These are phyloP conservation scores for Acrasis kona DNA, from an alignment of 78 protist species.

Conservation along the genomic window DNA sequence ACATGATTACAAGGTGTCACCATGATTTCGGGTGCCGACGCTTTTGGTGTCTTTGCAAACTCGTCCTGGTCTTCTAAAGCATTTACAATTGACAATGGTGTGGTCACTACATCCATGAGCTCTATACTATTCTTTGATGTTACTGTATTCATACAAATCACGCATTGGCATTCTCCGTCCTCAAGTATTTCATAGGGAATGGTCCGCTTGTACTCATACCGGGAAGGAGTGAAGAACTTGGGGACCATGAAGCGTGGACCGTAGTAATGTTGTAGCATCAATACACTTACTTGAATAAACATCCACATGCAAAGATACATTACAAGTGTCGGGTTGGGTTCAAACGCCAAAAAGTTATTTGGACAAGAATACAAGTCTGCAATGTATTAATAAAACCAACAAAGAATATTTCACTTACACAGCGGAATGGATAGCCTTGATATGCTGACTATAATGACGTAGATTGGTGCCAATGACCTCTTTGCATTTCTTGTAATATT, in stretches of 20 bases:
- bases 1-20: constrained; percentile 67
- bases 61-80: not conserved
- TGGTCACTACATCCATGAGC: too few species aligned
- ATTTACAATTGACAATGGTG: too few species aligned
- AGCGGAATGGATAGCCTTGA: constrained; percentile 33
- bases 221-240: constrained; percentile 18
- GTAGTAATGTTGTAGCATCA: constrained; percentile 32
- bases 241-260: constrained; percentile 72
- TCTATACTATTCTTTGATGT: not conserved
- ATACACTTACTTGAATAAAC: constrained; percentile 19
- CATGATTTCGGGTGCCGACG: constrained; percentile 2
- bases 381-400: not conserved
- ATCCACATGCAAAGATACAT: constrained; percentile 24
- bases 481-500: not conserved
- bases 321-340: constrained; percentile 21
- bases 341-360: constrained; percentile 24
- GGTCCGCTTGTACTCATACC: not conserved
- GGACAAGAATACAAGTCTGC: constrained; percentile 59
- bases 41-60: not conserved
- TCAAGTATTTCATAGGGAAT: not conserved
- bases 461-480: not conserved
- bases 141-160: constrained; percentile 61
- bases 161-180: constrained; percentile 32
- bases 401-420: not conserved
- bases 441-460: not conserved